Conservation (phyloP, 2,329 filamentous ascomycete species). For the Aureobasidium uvarum region DNA sequence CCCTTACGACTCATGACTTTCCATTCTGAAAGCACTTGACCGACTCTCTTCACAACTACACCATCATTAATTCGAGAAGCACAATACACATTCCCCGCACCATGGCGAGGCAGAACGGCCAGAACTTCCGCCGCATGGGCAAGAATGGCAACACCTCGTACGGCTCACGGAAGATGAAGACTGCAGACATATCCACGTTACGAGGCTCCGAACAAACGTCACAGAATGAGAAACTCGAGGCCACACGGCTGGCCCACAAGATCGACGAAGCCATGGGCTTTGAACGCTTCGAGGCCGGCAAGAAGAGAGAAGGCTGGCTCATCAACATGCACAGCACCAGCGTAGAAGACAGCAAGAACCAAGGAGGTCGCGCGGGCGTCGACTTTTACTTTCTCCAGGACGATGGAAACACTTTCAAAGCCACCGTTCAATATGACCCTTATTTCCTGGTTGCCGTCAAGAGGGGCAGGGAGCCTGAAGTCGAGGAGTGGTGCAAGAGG, state of each 20-base stretch:
- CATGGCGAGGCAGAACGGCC: slow-evolving; percentile 25
- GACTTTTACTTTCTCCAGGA: slow-evolving; percentile 98
- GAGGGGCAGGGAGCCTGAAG: slow-evolving; percentile 82
- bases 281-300: slow-evolving; percentile 81
- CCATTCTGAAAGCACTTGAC: background rate
- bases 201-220: slow-evolving; percentile 81
- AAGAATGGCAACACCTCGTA: slow-evolving; percentile 57
- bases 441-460: slow-evolving; percentile 94
- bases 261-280: slow-evolving; percentile 98
- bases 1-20: slow-evolving; percentile 9
- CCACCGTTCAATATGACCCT: slow-evolving; percentile 91
- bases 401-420: slow-evolving; percentile 87
- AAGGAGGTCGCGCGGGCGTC: slow-evolving; percentile 81
- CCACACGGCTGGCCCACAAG: slow-evolving; percentile 73
- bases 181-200: slow-evolving; percentile 72
- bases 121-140: slow-evolving; percentile 30
- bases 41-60: background rate
- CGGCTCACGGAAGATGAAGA: slow-evolving; percentile 61
- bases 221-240: slow-evolving; percentile 88
- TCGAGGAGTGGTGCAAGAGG: slow-evolving; percentile 88
- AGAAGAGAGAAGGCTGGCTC: slow-evolving; percentile 85
- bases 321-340: slow-evolving; percentile 91
- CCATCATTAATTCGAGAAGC: background rate
- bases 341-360: slow-evolving; percentile 77
- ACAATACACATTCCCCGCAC: slow-evolving; percentile 7